Evolutionary conservation across 2,329 filamentous ascomycete genomes (phyloP), one percentile per base, ranked within the genome.

Genomic region (Leptographium flavum): DNA sequence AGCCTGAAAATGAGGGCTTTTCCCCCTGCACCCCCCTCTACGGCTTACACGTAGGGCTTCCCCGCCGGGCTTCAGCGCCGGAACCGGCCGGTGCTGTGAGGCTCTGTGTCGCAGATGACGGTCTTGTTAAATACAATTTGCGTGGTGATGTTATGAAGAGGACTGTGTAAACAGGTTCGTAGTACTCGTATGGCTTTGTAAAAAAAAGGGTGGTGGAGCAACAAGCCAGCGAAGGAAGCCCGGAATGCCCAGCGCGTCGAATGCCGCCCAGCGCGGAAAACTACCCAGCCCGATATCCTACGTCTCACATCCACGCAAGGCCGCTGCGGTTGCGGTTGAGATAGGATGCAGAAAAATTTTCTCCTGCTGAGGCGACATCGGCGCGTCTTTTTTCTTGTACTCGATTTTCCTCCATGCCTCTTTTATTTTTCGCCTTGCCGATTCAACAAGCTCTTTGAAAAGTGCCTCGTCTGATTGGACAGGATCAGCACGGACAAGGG

Each of bases 281-380:
- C n/a, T n/a, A n/a, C n/a, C n/a, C n/a, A n/a, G n/a, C n/a, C n/a
- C n/a, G n/a, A n/a, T n/a, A n/a, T n/a, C n/a, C n/a, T n/a, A n/a
- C n/a, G 17, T n/a, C 33, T 11, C 33, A 6, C 22, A 14, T 23
- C 15, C 19, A 17, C 8, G 9, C 17, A 40, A 28, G 27, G 8
- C 19, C 15, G 7, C 9, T 6, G 14, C 15, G 7, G 15, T 23
- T 28, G n/a, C n/a, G 41, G 3, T 41, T 30, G 27, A 8, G 8
- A 28, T 7, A 28, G 27, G 27, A 28, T 39, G 8, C 25, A 25
- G 21, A 14, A 17, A 13, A 25, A 25, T n/a, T 19, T 38, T 15
- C 17, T 23, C 28, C n/a, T 15, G 7, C 19, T 17, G 32, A 47
- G 46, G 48, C 50, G 48, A 51, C 48, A 50, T 48, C 45, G 48